These are phyloP conservation scores for Aureobasidium sp. DNA, from an alignment of 2,329 filamentous ascomycete genomes.

Conservation along the genomic window DNA sequence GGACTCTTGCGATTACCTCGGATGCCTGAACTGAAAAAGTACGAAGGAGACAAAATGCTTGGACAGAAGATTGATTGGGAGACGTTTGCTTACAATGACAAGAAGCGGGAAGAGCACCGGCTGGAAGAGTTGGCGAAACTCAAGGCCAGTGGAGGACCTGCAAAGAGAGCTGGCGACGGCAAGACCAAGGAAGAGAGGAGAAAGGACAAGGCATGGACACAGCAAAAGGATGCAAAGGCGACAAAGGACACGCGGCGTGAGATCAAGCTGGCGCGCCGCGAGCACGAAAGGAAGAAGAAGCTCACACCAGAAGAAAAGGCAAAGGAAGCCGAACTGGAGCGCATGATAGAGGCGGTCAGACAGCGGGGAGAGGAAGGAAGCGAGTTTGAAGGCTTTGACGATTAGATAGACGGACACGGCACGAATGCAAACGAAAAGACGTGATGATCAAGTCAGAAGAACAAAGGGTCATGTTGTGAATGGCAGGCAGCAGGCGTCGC, in stretches of 20 bases:
- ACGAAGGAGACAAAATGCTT: conserved; percentile 36
- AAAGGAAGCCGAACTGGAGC: conserved; percentile 28
- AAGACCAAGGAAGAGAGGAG: conserved; percentile 28
- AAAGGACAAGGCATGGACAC: conserved; percentile 33
- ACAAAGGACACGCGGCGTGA: conserved; percentile 29
- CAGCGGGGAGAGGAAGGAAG: conserved; percentile 18
- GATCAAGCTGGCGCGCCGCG: conserved; percentile 28
- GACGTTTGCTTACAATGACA: conserved; percentile 39
- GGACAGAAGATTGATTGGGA: conserved; percentile 35
- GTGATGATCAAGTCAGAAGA: background rate
- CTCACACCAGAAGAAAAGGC: conserved; percentile 27
- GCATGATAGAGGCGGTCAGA: conserved; percentile 29
- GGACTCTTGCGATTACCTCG: conserved; percentile 78
- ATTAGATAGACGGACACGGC: conserved; percentile 1
- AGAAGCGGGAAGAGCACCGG: conserved; percentile 37
- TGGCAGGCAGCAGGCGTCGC: background rate
- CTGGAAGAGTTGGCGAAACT: conserved; percentile 29
- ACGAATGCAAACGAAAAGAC: background rate
- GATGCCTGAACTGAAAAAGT: conserved; percentile 71
- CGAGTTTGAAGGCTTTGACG: conserved; percentile 20
- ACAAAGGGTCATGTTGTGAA: background rate
- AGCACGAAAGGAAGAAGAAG: conserved; percentile 26
- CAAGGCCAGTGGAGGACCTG: conserved; percentile 17
- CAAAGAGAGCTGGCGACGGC: conserved; percentile 26
- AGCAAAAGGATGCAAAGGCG: conserved; percentile 31